phyloP scores from a whole-genome alignment of 2,329 filamentous ascomycete genomes.

The Didymellaceae sp. region DNA sequence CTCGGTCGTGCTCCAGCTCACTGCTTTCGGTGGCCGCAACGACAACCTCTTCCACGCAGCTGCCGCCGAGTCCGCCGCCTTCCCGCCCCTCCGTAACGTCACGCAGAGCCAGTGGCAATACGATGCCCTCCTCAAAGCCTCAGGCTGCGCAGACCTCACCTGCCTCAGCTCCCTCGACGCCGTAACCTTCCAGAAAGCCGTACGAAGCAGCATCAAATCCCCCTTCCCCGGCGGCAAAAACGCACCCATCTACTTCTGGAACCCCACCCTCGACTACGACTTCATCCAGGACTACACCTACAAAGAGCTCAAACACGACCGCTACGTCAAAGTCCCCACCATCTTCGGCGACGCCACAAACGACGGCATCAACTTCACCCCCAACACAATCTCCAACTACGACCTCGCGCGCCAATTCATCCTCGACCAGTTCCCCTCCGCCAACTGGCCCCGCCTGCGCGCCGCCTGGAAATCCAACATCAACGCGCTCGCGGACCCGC shows the following conservation, averaged over 20 bases:
- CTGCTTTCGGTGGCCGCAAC: conserved; percentile 46
- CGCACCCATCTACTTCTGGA: conserved; percentile 50
- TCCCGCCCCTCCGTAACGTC: conserved; percentile 49
- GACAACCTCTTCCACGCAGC: conserved; percentile 47
- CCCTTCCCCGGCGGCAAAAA: conserved; percentile 48
- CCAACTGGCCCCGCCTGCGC: conserved; percentile 41
- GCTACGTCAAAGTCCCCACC: conserved; percentile 51
- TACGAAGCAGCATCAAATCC: conserved; percentile 39
- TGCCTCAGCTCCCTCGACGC: conserved; percentile 50
- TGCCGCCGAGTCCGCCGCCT: conserved; percentile 44
- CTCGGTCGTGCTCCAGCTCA: conserved; percentile 47
- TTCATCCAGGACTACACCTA: conserved; percentile 51
- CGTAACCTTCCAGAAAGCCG: conserved; percentile 48
- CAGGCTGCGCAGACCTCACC: conserved; percentile 47
- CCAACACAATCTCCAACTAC: conserved; percentile 43
- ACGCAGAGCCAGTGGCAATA: conserved; percentile 53
- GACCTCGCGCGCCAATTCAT: conserved; percentile 47
- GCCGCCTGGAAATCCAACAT: conserved; percentile 38
- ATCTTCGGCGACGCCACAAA: conserved; percentile 56
- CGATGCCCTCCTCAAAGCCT: conserved; percentile 43
- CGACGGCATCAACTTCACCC: conserved; percentile 51
- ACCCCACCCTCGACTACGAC: conserved; percentile 52
- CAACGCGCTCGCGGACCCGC: conserved; percentile 28
- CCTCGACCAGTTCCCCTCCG: conserved; percentile 47
- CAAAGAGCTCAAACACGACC: conserved; percentile 44